Evolutionary conservation across 495 filamentous ascomycete species (phyloP).

Genomic region (Tuber magnatum): DNA sequence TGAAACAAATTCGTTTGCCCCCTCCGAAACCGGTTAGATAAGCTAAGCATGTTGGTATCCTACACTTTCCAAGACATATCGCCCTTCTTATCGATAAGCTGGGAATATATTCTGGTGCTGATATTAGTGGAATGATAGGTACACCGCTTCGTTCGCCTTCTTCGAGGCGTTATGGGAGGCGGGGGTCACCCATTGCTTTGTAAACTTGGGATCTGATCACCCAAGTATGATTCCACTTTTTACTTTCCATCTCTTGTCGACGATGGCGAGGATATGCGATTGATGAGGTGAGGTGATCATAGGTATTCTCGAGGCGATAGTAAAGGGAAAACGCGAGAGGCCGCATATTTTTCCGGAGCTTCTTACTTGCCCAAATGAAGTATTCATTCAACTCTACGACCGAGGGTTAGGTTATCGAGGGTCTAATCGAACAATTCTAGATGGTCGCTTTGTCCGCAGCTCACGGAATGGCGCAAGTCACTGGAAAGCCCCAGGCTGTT

Average conservation of each 20-base stretch:
- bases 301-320: conserved; percentile 88
- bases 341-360: conserved; percentile 70
- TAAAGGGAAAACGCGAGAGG: conserved; percentile 65
- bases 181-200: conserved; percentile 82
- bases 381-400: conserved; percentile 35
- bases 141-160: conserved; percentile 77
- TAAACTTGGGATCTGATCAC: conserved; percentile 92
- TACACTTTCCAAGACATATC: neutral
- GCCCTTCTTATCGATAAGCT: neutral
- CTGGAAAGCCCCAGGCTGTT: conserved; percentile 77
- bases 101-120: neutral
- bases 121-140: conserved; percentile 40
- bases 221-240: conserved; percentile 46
- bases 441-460: conserved; percentile 98
- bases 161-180: conserved; percentile 95
- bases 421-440: conserved; percentile 43
- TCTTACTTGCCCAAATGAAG: conserved; percentile 90
- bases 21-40: neutral
- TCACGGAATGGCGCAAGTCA: conserved; percentile 85
- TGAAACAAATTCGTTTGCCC: neutral
- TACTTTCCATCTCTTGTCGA: neutral
- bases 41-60: neutral
- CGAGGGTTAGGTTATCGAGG: conserved; percentile 5
- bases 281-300: neutral
- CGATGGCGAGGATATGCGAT: neutral